These are phyloP conservation scores for Geotrichum bryndzae DNA, from an alignment of 1,139 yeast species.

Conservation along the genomic window DNA sequence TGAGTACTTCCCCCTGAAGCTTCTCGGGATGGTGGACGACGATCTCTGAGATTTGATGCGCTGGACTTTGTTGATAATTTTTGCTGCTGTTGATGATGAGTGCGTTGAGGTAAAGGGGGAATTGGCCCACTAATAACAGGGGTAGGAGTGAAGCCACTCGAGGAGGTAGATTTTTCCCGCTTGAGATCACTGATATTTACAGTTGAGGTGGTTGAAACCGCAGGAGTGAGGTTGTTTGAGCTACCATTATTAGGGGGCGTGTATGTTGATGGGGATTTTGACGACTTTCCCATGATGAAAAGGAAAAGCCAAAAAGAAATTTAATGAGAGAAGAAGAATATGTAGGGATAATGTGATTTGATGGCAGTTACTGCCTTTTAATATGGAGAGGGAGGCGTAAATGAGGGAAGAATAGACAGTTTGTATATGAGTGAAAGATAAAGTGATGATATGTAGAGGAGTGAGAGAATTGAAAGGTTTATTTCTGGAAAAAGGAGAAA, in stretches of 20 bases:
- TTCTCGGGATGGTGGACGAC: constrained; percentile 12
- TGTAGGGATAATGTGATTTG: background rate
- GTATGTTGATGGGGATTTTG: background rate
- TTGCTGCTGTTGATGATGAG: constrained; percentile 4
- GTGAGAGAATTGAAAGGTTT: background rate
- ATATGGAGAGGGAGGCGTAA: background rate
- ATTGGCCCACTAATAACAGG: constrained; percentile 15
- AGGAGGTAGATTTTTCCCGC: constrained; percentile 8
- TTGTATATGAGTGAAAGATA: background rate
- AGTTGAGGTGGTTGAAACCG: background rate
- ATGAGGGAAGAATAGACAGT: background rate
- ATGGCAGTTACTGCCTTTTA: background rate
- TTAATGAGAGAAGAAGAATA: background rate
- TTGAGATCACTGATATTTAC: constrained; percentile 6
- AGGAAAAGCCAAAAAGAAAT: background rate
- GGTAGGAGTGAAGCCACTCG: constrained; percentile 11
- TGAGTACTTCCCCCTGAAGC: constrained; percentile 9
- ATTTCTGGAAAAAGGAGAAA: background rate
- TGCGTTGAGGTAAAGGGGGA: constrained; percentile 11
- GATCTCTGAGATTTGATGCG: constrained; percentile 8
- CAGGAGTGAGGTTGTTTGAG: constrained; percentile 3
- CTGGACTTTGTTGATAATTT: background rate
- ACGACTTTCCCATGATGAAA: constrained; percentile 2
- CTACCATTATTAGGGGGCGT: background rate
- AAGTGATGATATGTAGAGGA: background rate